These are phyloP conservation scores for Musa acuminata DNA, from an alignment of 176 grass and related monocot genomes.

Conservation along the genomic window DNA sequence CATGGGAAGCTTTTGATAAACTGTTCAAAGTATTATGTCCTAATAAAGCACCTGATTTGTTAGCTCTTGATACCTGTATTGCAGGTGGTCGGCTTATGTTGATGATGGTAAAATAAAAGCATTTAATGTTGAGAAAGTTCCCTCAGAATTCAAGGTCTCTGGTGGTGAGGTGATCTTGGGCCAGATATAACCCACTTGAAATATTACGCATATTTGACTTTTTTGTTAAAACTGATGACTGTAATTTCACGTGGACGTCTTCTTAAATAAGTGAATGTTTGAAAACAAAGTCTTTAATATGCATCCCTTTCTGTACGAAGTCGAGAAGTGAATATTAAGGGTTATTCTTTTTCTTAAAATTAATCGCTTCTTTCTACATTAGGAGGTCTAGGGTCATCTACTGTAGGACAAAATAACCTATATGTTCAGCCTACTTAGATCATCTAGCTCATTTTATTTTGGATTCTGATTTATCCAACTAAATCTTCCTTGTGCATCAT, in stretches of 20 bases:
- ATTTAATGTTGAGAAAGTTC: conserved; percentile 78
- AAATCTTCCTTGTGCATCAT: too few species aligned
- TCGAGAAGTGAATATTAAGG: too few species aligned
- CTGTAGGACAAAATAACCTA: too few species aligned
- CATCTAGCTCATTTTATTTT: too few species aligned
- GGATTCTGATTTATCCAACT: too few species aligned
- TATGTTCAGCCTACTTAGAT: too few species aligned
- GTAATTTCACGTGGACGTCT: neutral
- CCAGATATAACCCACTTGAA: conserved; percentile 56
- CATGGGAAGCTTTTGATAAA: neutral
- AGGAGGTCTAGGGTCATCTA: too few species aligned
- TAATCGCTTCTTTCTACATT: too few species aligned
- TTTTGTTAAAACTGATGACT: neutral
- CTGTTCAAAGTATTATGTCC: neutral
- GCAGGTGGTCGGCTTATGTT: conserved; percentile 89
- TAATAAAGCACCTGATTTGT: conserved; percentile 1
- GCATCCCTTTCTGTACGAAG: too few species aligned
- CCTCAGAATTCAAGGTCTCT: conserved; percentile 80
- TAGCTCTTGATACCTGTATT: conserved; percentile 6
- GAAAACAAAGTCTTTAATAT: too few species aligned
- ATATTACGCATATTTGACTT: neutral
- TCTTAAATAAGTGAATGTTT: conserved; percentile 4
- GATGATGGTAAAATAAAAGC: conserved; percentile 77
- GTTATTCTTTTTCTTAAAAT: too few species aligned
- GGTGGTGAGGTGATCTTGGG: conserved; percentile 73